Base-by-base conservation (phyloP, 208 protist species). In the Leishmania tropica region DNA sequence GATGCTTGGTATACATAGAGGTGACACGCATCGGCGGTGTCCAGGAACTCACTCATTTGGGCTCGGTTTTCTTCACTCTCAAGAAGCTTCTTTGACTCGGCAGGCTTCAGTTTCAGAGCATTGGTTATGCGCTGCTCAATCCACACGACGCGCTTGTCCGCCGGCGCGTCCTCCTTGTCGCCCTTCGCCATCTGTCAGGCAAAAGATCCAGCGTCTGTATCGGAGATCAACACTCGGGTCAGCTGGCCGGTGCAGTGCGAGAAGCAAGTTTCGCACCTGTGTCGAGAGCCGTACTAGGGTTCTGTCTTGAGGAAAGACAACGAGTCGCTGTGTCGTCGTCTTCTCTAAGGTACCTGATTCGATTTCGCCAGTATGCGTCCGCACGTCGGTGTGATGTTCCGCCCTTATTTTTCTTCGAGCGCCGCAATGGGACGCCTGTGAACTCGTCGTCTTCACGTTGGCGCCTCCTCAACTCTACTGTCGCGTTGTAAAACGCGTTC, bases 71-170 rank as follows among this genome's bases (percentile, higher is more conserved):
- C 96, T 71, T 98, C 96, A 70, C 96, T 97, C 74, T 98, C 95
- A 35, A 97, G 75, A 24, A 98, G 86, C 86, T 98, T 98, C 79
- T 96, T 95, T 31, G 94, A 92, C 47, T 98, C 96, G n/a, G 87
- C 89, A 8, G 95, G 94, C 88, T 98, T 98, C 81, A 96, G 83
- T 77, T 92, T 93, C 71, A 98, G 85, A 13, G 93, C 90, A 24
- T 84, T 93, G 3, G 89, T 97, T 67, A 98, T 93, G 72, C 95
- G 93, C 84, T 96, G 92, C 81, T 98, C 96, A 65, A 98, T 81
- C 96, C 96, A 98, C 80, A 94, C 81, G 11, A 98, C 89, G n/a
- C 96, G 93, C 90, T 97, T 98, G 83, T 98, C 96, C 37, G 88
- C 84, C 42, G 93, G 93, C 72, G 91, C 92, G 78, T 98, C 96